Evolutionary conservation across 2,329 filamentous ascomycete genomes (phyloP).

Genomic region (Fragosphaeria purpurea): DNA sequence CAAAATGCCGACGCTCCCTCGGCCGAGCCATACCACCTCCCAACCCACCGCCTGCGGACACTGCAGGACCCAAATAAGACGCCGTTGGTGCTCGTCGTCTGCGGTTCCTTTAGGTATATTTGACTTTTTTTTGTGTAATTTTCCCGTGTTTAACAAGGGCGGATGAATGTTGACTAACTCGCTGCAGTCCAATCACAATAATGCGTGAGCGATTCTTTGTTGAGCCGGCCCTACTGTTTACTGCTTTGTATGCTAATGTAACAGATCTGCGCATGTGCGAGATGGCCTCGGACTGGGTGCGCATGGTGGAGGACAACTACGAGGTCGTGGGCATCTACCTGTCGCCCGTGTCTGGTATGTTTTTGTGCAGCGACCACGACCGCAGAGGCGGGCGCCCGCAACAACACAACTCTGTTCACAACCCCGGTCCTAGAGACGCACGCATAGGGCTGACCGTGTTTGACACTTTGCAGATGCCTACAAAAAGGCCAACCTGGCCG

Average conservation of each 20-base stretch:
- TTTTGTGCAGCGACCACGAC: background rate
- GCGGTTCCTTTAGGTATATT: constrained; percentile 25
- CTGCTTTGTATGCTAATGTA: too few relatives aligned
- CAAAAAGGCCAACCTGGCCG: constrained; percentile 68
- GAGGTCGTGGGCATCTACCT: constrained; percentile 82
- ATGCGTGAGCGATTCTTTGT: constrained; percentile 11
- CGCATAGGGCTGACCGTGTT: too few relatives aligned
- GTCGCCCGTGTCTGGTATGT: constrained; percentile 44
- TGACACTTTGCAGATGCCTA: constrained; percentile 35
- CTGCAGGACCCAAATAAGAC: constrained; percentile 15
- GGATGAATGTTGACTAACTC: background rate
- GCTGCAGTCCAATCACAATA: constrained; percentile 17
- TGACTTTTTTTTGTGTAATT: background rate
- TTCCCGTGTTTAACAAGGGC: background rate
- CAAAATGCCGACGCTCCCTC: background rate
- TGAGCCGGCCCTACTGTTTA: background rate
- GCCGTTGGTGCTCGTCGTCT: constrained; percentile 26
- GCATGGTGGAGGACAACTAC: constrained; percentile 38
- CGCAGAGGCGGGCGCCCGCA: too few relatives aligned
- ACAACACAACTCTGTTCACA: too few relatives aligned
- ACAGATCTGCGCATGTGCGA: constrained; percentile 27
- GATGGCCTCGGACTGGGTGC: constrained; percentile 27
- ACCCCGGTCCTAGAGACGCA: too few relatives aligned
- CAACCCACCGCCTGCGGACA: constrained; percentile 10
- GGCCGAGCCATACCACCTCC: constrained; percentile 9